Percentiles rank a stretch among this genome's conserved stretches.
Evolutionary conservation across 441 rosid genomes (phyloP).

Genomic region (Populus hybrid): DNA sequence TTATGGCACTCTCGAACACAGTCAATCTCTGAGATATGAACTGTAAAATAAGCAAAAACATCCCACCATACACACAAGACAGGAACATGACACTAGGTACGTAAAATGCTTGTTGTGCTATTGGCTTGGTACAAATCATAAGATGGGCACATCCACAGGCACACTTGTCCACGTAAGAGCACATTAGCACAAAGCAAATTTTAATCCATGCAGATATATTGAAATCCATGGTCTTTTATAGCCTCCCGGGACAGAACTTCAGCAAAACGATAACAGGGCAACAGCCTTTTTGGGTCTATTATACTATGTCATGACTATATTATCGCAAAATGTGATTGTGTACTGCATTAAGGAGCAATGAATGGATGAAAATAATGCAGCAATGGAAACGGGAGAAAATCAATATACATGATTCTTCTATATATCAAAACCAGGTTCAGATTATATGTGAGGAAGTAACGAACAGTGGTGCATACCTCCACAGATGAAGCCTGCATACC

Average conservation of each 20-base stretch:
- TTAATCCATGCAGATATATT: not conserved
- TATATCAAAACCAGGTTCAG: not conserved
- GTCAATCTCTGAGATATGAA: constrained; percentile 62
- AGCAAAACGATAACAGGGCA: not conserved
- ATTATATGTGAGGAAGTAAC: not conserved
- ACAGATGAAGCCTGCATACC: not conserved
- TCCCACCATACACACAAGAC: not conserved
- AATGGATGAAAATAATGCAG: not conserved
- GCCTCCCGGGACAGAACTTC: not conserved
- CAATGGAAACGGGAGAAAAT: not conserved
- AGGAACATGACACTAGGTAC: not conserved
- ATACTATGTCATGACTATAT: not conserved
- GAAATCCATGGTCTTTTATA: not conserved
- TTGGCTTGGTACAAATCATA: not conserved
- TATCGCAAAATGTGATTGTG: not conserved
- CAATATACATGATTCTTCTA: too few species aligned
- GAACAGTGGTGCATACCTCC: not conserved
- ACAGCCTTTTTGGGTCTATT: not conserved
- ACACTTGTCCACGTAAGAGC: not conserved
- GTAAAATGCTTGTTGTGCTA: not conserved
- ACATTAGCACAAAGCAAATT: not conserved
- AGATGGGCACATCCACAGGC: not conserved
- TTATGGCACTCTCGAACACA: constrained; percentile 67
- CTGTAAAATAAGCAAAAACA: not conserved
- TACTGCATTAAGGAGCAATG: not conserved